Percentiles rank a stretch among this genome's conserved stretches.
phyloP scores from a whole-genome alignment of 1,284 basidiomycete species.

The Fomes fomentarius region DNA sequence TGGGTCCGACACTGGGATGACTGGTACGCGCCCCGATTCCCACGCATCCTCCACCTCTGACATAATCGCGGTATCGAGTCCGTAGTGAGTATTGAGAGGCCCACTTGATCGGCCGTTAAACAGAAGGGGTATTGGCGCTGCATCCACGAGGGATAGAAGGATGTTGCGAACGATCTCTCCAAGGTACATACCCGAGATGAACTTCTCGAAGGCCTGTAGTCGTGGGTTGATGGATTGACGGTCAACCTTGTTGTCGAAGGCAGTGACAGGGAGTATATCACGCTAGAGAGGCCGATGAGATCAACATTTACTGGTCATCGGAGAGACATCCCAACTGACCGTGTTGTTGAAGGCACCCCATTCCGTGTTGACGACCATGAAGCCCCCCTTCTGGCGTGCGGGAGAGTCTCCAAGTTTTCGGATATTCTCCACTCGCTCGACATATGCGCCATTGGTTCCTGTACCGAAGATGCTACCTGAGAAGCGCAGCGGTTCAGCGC shows the following conservation, averaged over 20 bases:
- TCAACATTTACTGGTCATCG: background rate
- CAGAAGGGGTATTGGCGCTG: slow-evolving; percentile 67
- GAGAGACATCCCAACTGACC: slow-evolving; percentile 45
- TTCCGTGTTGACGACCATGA: slow-evolving; percentile 97
- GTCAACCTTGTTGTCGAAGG: slow-evolving; percentile 94
- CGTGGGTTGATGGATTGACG: slow-evolving; percentile 93
- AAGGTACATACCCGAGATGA: slow-evolving; percentile 99
- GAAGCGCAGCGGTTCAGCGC: too few species aligned
- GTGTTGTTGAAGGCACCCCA: slow-evolving; percentile 97
- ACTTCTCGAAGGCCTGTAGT: slow-evolving; percentile 96
- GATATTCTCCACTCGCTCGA: slow-evolving; percentile 87
- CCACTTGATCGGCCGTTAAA: slow-evolving; percentile 82
- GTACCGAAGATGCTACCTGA: slow-evolving; percentile 89
- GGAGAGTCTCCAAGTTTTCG: slow-evolving; percentile 76
- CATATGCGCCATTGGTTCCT: slow-evolving; percentile 97
- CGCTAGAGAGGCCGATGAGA: slow-evolving; percentile 49
- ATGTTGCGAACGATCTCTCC: slow-evolving; percentile 92
- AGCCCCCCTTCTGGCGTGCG: slow-evolving; percentile 60
- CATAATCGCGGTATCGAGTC: slow-evolving; percentile 91
- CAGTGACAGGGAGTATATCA: slow-evolving; percentile 84
- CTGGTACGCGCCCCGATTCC: slow-evolving; percentile 45
- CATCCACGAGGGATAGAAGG: slow-evolving; percentile 86
- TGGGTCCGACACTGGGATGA: slow-evolving; percentile 6
- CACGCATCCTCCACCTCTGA: slow-evolving; percentile 84
- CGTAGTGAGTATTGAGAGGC: slow-evolving; percentile 87